These are phyloP conservation scores for Exophiala sp. DNA, from an alignment of 2,329 filamentous ascomycete genomes.

Conservation along the genomic window DNA sequence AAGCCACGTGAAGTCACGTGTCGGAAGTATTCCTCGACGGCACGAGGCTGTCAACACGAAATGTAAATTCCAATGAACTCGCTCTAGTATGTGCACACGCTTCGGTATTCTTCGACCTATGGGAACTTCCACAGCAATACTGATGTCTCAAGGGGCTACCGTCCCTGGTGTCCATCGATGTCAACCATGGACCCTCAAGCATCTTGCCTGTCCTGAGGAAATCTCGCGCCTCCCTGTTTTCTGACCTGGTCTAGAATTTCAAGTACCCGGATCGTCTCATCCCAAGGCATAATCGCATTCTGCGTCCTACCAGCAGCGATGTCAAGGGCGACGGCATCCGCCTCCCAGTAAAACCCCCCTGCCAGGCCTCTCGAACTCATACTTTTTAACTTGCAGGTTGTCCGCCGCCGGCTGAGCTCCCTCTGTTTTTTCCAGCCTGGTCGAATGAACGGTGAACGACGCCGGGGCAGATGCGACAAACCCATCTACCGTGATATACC, in stretches of 20 bases:
- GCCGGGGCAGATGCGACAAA: conserved; percentile 5
- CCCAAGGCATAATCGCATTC: conserved; percentile 41
- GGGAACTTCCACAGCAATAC: no score
- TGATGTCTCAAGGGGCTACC: no score
- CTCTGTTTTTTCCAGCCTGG: conserved; percentile 1
- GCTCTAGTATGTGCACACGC: no score
- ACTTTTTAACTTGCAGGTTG: conserved; percentile 42
- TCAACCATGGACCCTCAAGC: no score
- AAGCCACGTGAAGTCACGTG: no score
- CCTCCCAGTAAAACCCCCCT: conserved; percentile 34
- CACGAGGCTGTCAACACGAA: no score
- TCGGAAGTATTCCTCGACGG: no score
- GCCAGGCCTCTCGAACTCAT: conserved; percentile 64
- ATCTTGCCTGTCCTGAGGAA: neutral
- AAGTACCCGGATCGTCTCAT: conserved; percentile 43
- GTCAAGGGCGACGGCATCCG: conserved; percentile 27
- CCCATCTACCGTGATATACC: conserved; percentile 21
- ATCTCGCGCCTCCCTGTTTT: conserved; percentile 27
- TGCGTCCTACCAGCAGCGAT: conserved; percentile 35
- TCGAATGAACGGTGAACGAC: conserved; percentile 14
- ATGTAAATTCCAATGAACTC: no score
- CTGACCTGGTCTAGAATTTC: conserved; percentile 45
- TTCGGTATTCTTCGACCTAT: no score
- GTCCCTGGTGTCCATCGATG: no score
- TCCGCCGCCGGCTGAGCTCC: neutral